Base-by-base conservation (phyloP, 1,284 basidiomycete species). In the Somion occarium region DNA sequence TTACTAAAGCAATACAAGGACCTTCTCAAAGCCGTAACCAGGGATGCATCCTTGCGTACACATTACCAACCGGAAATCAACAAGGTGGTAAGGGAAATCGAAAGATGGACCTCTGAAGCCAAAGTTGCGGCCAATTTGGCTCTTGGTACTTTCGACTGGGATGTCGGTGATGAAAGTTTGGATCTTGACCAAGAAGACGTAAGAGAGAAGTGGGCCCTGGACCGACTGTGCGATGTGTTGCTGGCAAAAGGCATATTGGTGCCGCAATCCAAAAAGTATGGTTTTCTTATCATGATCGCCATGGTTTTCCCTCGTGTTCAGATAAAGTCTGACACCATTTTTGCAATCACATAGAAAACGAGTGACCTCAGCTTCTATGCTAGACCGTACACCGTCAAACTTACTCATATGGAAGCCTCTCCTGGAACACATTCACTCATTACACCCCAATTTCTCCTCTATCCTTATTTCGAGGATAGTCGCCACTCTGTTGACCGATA, bases 231-330 rank as follows among this genome's bases (percentile, higher is more conserved):
- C 53, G 83, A 84, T 44, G 75, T 63, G 3, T 72, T 88, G 44
- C 62, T 85, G 49, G 80, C 76, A 54, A 81, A 75, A 62, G 89
- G 81, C 13, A 79, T 73, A 5, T 69, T 95, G 3, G 84, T 96
- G 2, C 91, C 93, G 2, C 61, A 88, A 2, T 87, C 89, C 0
- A 86, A 84, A 67, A 91, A 84, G 93, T 92, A 55, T 57, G 79
- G 18, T 18, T 46, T 20, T 39, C 3, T 25, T 19, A 37, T 30
- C 20, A 25, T 23, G 26, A 25, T 48, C 46, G n/a, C n/a, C n/a
- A n/a, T n/a, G n/a, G n/a, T n/a, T n/a, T n/a, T n/a, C 42, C 30
- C 38, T 9, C 27, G 5, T 47, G 47, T 48, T 50, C 52, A 53
- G 42, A 30, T 38, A 7, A 27, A 5, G 48, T 47, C 49, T 50